Base-by-base conservation (phyloP, 768 basidiomycete species). In the Pisolithus marmoratus region DNA sequence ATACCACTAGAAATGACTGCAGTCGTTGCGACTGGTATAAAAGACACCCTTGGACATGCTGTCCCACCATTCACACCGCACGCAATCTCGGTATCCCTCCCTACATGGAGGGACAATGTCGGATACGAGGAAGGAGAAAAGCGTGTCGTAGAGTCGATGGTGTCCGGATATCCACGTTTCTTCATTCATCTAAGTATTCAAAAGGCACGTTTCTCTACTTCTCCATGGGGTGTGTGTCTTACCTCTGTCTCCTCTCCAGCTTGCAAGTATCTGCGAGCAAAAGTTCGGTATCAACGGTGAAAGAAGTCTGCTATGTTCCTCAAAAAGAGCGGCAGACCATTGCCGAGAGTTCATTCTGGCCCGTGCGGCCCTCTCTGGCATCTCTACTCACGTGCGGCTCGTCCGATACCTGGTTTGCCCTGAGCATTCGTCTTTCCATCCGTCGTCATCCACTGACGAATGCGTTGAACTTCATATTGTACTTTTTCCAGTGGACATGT, bases 11-110 rank as follows among this genome's bases (percentile, higher is more conserved):
- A 41, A 41, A 57, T 50, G 50, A 44, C 56, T 29, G 27, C 46
- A 7, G 29, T 26, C n/a, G 29, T 52, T 23, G 36, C 26, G 19
- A 11, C 45, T 14, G 54, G 51, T 15, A 59, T n/a, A n/a, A n/a
- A 53, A 38, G 53, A 53, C 36, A 55, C 68, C 2, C 56, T 77
- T 22, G 86, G 86, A 4, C 62, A 67, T 23, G 56, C 85, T 4
- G 75, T 87, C 2, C 86, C 86, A 17, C 79, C 84, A 2, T 75
- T 80, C 63, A 86, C 82, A 4, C 82, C 85, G 11, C 94, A 97
- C 60, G 94, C 94, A 12, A 90, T 95, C 57, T 94, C 92, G 2
- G 92, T 95, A n/a, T 94, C 91, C 8, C 77, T 97, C 1, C 94
- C 94, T 0, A 94, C 82, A 27, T 97, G 94, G 94, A 72, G 73